Base-by-base conservation (phyloP, 805 yeast genomes). In the Lachancea fermentati region DNA sequence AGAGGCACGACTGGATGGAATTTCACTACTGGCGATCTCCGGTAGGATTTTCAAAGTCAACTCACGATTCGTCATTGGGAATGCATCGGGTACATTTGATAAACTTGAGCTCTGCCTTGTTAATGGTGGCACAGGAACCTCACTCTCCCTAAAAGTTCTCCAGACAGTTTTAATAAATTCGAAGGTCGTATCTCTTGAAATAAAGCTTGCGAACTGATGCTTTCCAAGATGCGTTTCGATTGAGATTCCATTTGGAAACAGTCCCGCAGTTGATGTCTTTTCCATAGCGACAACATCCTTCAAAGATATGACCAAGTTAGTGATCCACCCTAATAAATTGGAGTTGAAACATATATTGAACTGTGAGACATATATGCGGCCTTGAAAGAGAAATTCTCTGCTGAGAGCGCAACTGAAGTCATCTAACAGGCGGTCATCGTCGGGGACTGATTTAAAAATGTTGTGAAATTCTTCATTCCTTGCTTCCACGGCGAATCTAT, bases 381-480 rank as follows among this genome's bases (percentile, higher is more conserved):
- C 98, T 55, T 93, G 97, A 7, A 87, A 65, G 24, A 91, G 67
- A 36, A 88, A 85, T 48, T 91, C 97, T 45, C 87, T 70, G 48
- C 89, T 82, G 40, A 91, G 65, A 0, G 97, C 96, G 68, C 97
- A 93, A 19, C 86, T 77, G 53, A 83, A 89, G 52, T 88, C 97
- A 54, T 87, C 96, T 26, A 91, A 58, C 12, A 91, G 65, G 37
- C 81, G 67, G 53, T 91, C 97, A 34, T 77, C 73, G 17, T 65
- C 64, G 2, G 89, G 84, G 2, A 87, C 66, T 6, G 79, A 69
- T 41, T 78, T 71, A 67, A 91, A 93, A 2, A 81, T 50, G 30
- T 68, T 72, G 62, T 88, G 97, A 59, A 87, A 93, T 29, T 85
- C 95, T 4, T 71, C 66, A 54, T 88, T 73, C 39, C 94, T 67